A percentile compares a stretch with the other conserved stretches of the same genome.
Conservation (phyloP, 2,329 filamentous ascomycete genomes). For the Corinectria fuckeliana region DNA sequence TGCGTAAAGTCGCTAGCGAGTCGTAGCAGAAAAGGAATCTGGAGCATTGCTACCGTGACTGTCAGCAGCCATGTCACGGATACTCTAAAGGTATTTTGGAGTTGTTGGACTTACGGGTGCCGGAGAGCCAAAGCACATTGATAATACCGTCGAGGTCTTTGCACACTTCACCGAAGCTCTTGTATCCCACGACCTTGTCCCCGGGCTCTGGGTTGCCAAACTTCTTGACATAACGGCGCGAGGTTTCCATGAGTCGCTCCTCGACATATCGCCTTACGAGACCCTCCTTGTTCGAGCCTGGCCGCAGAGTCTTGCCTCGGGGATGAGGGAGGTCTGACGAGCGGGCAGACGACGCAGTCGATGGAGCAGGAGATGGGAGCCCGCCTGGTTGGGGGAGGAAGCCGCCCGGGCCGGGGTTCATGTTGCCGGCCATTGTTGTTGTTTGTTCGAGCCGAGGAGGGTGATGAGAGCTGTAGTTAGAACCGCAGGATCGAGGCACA, state of each 20-base stretch:
- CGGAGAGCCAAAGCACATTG: conserved; percentile 85
- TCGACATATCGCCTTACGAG: conserved; percentile 65
- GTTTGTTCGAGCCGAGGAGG: not conserved
- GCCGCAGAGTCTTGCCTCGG: conserved; percentile 56
- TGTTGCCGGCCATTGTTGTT: not conserved
- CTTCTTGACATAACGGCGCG: conserved; percentile 67
- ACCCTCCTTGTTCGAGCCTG: conserved; percentile 67
- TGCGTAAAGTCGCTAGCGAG: conserved; percentile 75
- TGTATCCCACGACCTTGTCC: conserved; percentile 60
- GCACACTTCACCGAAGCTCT: conserved; percentile 72
- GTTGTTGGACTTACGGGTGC: conserved; percentile 71
- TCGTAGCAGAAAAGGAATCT: conserved; percentile 83
- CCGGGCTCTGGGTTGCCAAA: conserved; percentile 53
- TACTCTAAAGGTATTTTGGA: not conserved
- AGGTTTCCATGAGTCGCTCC: conserved; percentile 58
- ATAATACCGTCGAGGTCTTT: conserved; percentile 76
- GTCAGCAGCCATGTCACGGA: conserved; percentile 1
- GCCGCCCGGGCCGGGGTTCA: conserved; percentile 50
- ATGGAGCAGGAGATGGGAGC: conserved; percentile 63
- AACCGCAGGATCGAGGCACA: not conserved
- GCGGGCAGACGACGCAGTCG: conserved; percentile 51
- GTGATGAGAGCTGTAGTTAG: not conserved
- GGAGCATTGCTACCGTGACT: conserved; percentile 54
- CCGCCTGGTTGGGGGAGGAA: conserved; percentile 54
- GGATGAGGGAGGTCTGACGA: conserved; percentile 60